Conservation (phyloP, 768 basidiomycete genomes). For the Tricholoma matsutake region DNA sequence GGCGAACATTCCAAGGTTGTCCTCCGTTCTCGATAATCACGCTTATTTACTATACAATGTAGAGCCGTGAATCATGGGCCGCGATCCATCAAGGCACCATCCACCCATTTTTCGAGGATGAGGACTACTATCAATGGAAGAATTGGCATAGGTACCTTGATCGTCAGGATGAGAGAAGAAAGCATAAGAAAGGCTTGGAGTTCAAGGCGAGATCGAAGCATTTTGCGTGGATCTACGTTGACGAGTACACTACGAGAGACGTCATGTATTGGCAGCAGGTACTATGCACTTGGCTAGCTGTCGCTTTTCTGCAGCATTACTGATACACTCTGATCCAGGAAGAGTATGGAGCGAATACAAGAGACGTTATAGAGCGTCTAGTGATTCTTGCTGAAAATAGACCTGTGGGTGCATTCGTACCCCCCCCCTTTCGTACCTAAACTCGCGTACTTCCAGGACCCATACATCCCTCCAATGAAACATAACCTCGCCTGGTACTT, state of each 20-base stretch:
- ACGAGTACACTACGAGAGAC: conserved; percentile 34
- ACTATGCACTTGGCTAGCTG: background rate
- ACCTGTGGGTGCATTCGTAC: conserved; percentile 24
- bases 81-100: conserved; percentile 35
- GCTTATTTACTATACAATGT: background rate
- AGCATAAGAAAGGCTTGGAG: conserved; percentile 28
- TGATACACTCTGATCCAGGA: conserved; percentile 19
- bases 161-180: conserved; percentile 31
- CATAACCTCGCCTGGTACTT: conserved; percentile 38
- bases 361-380: conserved; percentile 29
- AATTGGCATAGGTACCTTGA: conserved; percentile 45
- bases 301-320: background rate
- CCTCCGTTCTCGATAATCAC: background rate
- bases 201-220: conserved; percentile 32
- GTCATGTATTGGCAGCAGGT: conserved; percentile 35
- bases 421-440: background rate
- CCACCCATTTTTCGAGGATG: conserved; percentile 37
- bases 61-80: conserved; percentile 47
- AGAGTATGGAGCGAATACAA: conserved; percentile 27
- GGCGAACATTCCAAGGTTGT: conserved; percentile 42
- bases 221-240: conserved; percentile 31
- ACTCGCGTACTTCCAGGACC: conserved; percentile 27
- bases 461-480: conserved; percentile 32
- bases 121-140: conserved; percentile 42
- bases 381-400: conserved; percentile 22